Conservation (phyloP, 768 basidiomycete species). For the Tricholoma flavovirens region DNA sequence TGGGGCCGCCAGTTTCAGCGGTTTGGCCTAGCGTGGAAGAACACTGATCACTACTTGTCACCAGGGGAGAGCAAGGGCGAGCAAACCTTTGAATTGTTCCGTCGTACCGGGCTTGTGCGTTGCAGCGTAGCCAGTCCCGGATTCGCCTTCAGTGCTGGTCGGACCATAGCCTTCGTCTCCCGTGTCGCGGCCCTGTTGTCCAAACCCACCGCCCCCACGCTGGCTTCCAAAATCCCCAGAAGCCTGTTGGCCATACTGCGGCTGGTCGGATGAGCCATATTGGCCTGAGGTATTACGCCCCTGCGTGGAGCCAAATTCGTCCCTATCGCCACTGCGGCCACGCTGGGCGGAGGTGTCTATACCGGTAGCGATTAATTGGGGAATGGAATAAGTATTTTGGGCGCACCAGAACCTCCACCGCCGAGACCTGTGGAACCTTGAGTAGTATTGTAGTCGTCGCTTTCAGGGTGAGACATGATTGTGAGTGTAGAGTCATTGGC, state of each 20-base stretch:
- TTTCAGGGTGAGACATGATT: conserved; percentile 3
- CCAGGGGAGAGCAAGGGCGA: neutral
- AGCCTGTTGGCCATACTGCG: neutral
- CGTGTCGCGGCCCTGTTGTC: neutral
- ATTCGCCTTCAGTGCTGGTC: conserved; percentile 5
- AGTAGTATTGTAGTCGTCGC: neutral
- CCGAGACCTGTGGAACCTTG: neutral
- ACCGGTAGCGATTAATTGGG: neutral
- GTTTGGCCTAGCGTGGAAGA: neutral
- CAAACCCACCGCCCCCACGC: neutral
- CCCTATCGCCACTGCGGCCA: neutral
- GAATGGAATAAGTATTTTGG: neutral
- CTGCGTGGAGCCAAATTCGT: neutral
- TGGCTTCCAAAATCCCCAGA: neutral
- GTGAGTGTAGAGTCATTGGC: neutral
- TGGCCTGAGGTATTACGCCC: neutral
- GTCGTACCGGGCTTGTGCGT: conserved; percentile 1
- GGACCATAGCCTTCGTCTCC: conserved; percentile 7
- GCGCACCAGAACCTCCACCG: neutral
- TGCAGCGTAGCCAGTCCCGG: neutral
- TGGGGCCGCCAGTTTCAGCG: conserved; percentile 1
- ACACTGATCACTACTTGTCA: neutral
- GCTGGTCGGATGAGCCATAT: neutral
- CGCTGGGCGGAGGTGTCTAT: neutral
- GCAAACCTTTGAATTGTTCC: conserved; percentile 15